Evolutionary conservation across 2,329 filamentous ascomycete species (phyloP), one percentile per base, ranked within the genome.

Genomic region (Phaeophleospora eucalypticola): DNA sequence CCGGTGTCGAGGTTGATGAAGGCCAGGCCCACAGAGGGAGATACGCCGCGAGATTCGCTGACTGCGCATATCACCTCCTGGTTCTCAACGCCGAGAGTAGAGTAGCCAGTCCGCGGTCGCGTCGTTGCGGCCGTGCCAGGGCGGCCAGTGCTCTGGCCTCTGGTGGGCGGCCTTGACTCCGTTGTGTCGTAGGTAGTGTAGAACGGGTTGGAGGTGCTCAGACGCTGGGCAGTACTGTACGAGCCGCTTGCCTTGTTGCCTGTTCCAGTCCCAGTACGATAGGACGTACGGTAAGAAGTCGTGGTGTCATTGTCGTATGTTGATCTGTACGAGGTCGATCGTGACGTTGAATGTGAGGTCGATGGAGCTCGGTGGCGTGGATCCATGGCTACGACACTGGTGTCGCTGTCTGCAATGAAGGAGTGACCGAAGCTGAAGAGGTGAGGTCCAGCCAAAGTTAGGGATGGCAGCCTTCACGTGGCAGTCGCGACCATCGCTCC

Each of bases 1-100:
- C 86, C 87, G 2, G 87, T 90, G 35, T 87, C 84, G 2, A 94
- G 75, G 61, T 97, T 94, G 62, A 96, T 75, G 61, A 96, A 90
- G 2, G 89, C 87, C 34, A 95, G 74, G 4, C 35, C 33, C 2
- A 97, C 84, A 0, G 83, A 86, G 0, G 89, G 89, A 17, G 87
- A 84, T 3, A 95, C 80, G 4, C 89, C 89, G n/a, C 90, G 84
- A 36, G 87, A 89, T 65, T 96, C 89, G 58, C 82, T 87, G 40
- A 96, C 70, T 3, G 91, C 90, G 66, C 91, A 97, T n/a, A 96
- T 74, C 44, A 95, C 81, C 51, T 86, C 81, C 58, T 91, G 84
- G 18, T 72, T 71, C 52, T 76, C 74, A 38, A 77, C 65, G 24
- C 76, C 80, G 36, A 79, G 73, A 2, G 78, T 80, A 1, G 81